Conservation (phyloP, 306 rosid genomes). For the peach (Prunus persica) region DNA sequence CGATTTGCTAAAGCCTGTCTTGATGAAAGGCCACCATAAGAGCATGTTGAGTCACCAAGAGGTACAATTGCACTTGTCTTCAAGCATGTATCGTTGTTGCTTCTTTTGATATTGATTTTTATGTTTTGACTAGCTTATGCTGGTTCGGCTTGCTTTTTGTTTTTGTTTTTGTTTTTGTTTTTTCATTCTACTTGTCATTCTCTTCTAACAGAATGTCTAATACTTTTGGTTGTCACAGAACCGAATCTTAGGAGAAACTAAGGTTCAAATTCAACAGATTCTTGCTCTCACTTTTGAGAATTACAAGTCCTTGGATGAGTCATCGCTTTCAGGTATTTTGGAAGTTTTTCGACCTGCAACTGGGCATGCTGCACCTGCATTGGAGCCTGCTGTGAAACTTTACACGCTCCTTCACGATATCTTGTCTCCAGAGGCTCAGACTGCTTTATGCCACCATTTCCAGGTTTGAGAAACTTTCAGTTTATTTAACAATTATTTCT, state of each 20-base stretch:
- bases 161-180: slow-evolving; percentile 20
- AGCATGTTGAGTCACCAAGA: slow-evolving; percentile 94
- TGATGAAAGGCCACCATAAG: slow-evolving; percentile 75
- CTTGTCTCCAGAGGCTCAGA: slow-evolving; percentile 94
- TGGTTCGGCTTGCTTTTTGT: slow-evolving; percentile 11
- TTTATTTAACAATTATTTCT: slow-evolving; percentile 22
- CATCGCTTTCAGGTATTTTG: slow-evolving; percentile 65
- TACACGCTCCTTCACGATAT: slow-evolving; percentile 89
- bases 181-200: slow-evolving; percentile 5
- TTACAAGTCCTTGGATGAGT: slow-evolving; percentile 90
- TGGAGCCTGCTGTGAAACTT: slow-evolving; percentile 91
- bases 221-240: slow-evolving; percentile 46
- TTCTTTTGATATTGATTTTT: slow-evolving; percentile 1
- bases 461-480: slow-evolving; percentile 57
- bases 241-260: slow-evolving; percentile 92
- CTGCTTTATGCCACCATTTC: slow-evolving; percentile 84
- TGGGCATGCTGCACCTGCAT: slow-evolving; percentile 77
- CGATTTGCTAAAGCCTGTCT: slow-evolving; percentile 67
- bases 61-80: slow-evolving; percentile 43
- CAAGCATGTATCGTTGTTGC: neutral
- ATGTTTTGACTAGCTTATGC: slow-evolving; percentile 13
- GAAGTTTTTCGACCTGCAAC: slow-evolving; percentile 76
- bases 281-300: slow-evolving; percentile 78
- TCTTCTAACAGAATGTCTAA: slow-evolving; percentile 29
- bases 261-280: slow-evolving; percentile 84